Percentiles rank a stretch among this genome's conserved stretches.
Evolutionary conservation across 495 filamentous ascomycete species (phyloP).

Genomic region (Talaromyces thailandensis): DNA sequence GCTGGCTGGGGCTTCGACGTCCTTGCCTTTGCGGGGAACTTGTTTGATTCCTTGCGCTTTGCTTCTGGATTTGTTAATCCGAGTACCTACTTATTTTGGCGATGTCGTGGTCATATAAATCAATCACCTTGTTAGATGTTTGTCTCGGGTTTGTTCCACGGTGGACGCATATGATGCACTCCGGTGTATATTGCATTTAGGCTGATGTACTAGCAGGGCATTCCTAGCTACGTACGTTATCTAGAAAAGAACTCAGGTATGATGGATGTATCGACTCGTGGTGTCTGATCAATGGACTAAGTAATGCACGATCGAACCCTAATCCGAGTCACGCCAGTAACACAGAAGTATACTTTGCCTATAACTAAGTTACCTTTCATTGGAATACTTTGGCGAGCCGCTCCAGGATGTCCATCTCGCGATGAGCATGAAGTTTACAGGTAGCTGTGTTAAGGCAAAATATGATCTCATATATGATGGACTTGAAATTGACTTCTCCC

Average conservation of each 20-base stretch:
- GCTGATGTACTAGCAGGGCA: not conserved
- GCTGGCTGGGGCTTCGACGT: not conserved
- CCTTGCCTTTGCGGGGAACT: not conserved
- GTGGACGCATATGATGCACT: not conserved
- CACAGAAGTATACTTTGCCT: not conserved
- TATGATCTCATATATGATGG: not conserved
- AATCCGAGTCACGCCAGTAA: not conserved
- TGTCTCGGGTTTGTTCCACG: not conserved
- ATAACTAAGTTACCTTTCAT: not conserved
- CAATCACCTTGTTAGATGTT: not conserved
- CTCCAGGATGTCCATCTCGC: too few relatives aligned
- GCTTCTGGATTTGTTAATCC: not conserved
- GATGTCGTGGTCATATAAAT: not conserved
- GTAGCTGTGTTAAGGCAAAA: too few relatives aligned
- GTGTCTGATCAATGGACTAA: not conserved
- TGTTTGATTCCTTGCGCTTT: not conserved
- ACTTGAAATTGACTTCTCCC: not conserved
- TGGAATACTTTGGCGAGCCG: not conserved
- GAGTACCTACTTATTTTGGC: not conserved
- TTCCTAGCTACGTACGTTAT: not conserved
- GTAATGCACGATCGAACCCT: not conserved
- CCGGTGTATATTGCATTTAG: not conserved
- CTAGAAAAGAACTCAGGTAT: not conserved
- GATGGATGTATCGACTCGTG: too few relatives aligned
- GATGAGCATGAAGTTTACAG: too few relatives aligned